Evolutionary conservation across 73 alveolate genomes (phyloP).

Genomic region (Paramecium caudatum): DNA sequence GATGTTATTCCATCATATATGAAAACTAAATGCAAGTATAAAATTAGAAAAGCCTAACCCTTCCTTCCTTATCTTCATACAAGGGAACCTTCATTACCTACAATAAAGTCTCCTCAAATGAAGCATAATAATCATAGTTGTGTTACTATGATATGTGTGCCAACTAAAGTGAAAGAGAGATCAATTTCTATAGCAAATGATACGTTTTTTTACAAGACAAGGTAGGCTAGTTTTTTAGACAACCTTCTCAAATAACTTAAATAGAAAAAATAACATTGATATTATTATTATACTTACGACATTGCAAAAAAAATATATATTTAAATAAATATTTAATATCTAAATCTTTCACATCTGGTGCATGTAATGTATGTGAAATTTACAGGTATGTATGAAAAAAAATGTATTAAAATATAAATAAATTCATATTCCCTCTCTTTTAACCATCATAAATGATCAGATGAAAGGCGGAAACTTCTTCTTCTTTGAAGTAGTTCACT

Average conservation of each 20-base stretch:
- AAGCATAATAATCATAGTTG: slow-evolving; percentile 2
- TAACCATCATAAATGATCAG: background rate
- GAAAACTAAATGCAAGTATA: background rate
- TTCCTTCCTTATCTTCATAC: background rate
- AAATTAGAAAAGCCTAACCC: background rate
- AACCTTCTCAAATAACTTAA: slow-evolving; percentile 18
- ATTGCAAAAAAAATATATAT: background rate
- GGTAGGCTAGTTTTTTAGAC: slow-evolving; percentile 35
- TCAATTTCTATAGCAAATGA: slow-evolving; percentile 35
- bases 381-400: background rate
- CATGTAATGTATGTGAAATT: no score
- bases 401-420: no score
- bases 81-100: slow-evolving; percentile 20
- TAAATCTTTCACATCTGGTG: background rate
- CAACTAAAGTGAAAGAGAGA: background rate
- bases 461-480: background rate
- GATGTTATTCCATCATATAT: slow-evolving; percentile 21
- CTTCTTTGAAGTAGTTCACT: background rate
- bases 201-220: background rate
- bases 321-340: no score
- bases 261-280: background rate
- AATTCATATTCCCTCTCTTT: no score
- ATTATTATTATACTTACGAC: background rate
- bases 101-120: background rate
- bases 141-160: background rate